Base-by-base conservation (phyloP, 2,329 filamentous ascomycete genomes). In the Onygenales sp. region DNA sequence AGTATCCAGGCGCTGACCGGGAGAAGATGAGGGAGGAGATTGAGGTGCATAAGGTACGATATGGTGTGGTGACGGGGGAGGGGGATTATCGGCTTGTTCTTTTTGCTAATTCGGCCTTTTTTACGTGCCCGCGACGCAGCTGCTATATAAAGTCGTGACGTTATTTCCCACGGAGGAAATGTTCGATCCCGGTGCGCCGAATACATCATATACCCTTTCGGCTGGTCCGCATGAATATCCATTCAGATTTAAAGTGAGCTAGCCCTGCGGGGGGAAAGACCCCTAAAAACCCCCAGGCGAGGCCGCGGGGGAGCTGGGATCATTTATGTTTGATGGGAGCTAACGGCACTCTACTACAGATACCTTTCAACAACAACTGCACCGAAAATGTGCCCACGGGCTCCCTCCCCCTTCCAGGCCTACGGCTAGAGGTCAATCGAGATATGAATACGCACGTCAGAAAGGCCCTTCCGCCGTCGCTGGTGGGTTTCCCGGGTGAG, bases 401-500 rank as follows among this genome's bases (percentile, higher is more conserved):
- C 49, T 74, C 75, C 54, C 62, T 76, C 53, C 74, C 70, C 54
- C 67, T 75, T 49, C 68, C 65, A 9, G 71, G 73, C 21, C 58
- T 76, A 52, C 71, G 69, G 54, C 63, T 76, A 4, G 73, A 76
- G 54, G 67, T 75, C 58, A 70, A 69, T 27, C 67, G 67, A 49
- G 71, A 74, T 55, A 68, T 64, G 7, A 66, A 68, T 52, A 74
- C 72, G 46, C 93, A 98, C 72, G 82, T 93, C 58, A 93, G 87
- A 64, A 83, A 84, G 61, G 95, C 91, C 0, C 76, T 98, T 9
- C 93, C 93, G 4, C 93, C 93, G 0, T 94, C 90, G 4, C 74
- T 97, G 52, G 87, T 81, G n/a, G 89, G 88, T 2, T 91, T 93
- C 59, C 88, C 88, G 0, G 86, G 85, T 34, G 83, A 91, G 68